phyloP scores from a whole-genome alignment of 352 stramenopile species.

The Phytopythium kandeliae region DNA sequence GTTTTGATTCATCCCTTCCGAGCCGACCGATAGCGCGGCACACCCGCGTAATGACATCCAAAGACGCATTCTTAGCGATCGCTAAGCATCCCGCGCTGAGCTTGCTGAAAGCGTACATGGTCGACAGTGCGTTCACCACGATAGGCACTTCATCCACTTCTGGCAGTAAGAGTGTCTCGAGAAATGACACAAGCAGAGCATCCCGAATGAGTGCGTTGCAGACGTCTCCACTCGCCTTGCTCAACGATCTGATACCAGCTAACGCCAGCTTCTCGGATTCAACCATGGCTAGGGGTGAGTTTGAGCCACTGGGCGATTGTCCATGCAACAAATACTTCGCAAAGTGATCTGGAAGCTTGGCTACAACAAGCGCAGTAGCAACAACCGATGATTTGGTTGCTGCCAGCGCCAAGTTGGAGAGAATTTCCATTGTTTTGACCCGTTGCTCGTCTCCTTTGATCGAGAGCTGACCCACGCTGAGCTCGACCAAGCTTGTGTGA shows the following conservation, averaged over 20 bases:
- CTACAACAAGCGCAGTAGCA: slow-evolving; percentile 18
- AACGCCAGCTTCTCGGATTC: slow-evolving; percentile 13
- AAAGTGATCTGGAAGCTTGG: slow-evolving; percentile 47
- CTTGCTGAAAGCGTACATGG: slow-evolving; percentile 14
- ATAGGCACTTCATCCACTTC: slow-evolving; percentile 2
- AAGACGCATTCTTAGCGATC: slow-evolving; percentile 1
- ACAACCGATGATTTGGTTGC: slow-evolving; percentile 11
- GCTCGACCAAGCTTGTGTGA: slow-evolving; percentile 30
- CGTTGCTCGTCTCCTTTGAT: slow-evolving; percentile 7
- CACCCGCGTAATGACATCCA: not conserved
- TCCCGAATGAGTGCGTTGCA: slow-evolving; percentile 21
- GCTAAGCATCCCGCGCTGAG: slow-evolving; percentile 6
- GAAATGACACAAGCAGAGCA: slow-evolving; percentile 17
- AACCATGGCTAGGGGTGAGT: not conserved
- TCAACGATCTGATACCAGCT: slow-evolving; percentile 29
- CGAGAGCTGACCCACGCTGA: slow-evolving; percentile 26
- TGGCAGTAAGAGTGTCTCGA: slow-evolving; percentile 20
- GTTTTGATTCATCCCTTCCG: not conserved
- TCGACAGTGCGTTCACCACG: slow-evolving; percentile 18
- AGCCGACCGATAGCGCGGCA: not conserved
- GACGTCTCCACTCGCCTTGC: slow-evolving; percentile 24
- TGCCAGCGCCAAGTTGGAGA: slow-evolving; percentile 35
- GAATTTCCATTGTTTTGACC: slow-evolving; percentile 33
- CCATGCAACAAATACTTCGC: slow-evolving; percentile 25
- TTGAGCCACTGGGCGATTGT: not conserved